Evolutionary conservation across 2,329 filamentous ascomycete species (phyloP), one percentile per base, ranked within the genome.

Genomic region (Penicillium rolfsii): DNA sequence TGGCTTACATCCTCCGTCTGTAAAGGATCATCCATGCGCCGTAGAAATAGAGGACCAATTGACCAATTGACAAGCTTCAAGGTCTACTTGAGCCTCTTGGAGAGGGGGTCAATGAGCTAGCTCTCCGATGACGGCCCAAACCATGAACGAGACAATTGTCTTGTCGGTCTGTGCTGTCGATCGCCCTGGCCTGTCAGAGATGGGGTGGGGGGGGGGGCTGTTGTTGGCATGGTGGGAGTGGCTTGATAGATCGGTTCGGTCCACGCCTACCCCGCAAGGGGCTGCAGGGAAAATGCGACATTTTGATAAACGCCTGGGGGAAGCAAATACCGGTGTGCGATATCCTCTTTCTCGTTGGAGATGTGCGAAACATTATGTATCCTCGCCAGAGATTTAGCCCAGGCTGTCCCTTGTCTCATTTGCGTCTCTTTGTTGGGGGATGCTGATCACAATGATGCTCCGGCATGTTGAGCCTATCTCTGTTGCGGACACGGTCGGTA

Each of bases 271-370:
- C 36, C 52, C 38, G 43, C 52, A 50, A 52, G 45, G 35, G 14
- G 26, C 45, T 30, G 28, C 35, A 43, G 41, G 43, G 12, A 12
- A 45, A 45, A 40, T 48, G 41, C 41, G 33, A 60, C 59, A 19
- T 19, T 35, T 43, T 57, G 59, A 60, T 57, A 57, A 55, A 19
- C 19, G 35, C 30, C 16, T n/a, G 26, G 22, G 28, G 28, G 12
- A 24, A 24, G 46, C 46, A 7, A 24, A 46, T 46, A 49, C n/a
- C 46, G n/a, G 46, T 35, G 24, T 26, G 46, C 19, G n/a, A 28
- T 50, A 30, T 24, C 45, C 45, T 22, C 48, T 50, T 50, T 50
- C 59, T 61, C 55, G 50, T 41, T 48, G 59, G 55, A 52, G 55
- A 55, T 58, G 30, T 22, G 26, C n/a, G 24, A n/a, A 8, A 26